Base-by-base conservation (phyloP, 2,329 filamentous ascomycete species). In the Pyrenochaeta sp. region DNA sequence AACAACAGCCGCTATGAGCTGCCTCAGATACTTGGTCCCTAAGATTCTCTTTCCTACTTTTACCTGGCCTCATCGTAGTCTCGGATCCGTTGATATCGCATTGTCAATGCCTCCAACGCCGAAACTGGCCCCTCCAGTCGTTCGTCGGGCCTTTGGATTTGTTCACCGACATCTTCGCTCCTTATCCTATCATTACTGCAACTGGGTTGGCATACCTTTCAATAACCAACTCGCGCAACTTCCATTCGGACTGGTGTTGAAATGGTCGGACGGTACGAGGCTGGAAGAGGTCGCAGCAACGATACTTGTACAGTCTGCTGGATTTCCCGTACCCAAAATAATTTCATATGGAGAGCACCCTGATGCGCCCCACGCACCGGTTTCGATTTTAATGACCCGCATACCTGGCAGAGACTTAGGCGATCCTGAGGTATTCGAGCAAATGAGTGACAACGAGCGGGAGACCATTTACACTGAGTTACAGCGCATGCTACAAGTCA, bases 381-480 rank as follows among this genome's bases (percentile, higher is more conserved):
- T 55, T 2, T 55, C 52, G 27, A 47, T 60, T 13, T 23, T 55
- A 18, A 54, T 77, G 71, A 75, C 72, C n/a, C 63, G 71, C 18
- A 43, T 73, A 35, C 71, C 68, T 13, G 69, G 72, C 4, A 40
- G 55, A 6, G 66, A 60, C 8, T 48, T 74, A 18, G 60, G 55
- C 13, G n/a, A 53, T 23, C 42, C 31, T 30, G 66, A 72, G 36
- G 55, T 53, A 3, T 51, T 44, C 13, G 54, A 71, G 37, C 24
- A 15, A 13, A 53, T 74, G 23, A 45, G 54, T 7, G 28, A 55
- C 13, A 55, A 72, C 23, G 42, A 48, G 5, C 63, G 70, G 39
- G 61, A 59, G 1, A 65, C 63, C 5, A 69, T 63, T 58, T 54
- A 71, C 11, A 28, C 61, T 1, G 67, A 76, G 41, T 49, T 75